Evolutionary conservation across 176 grass and related monocot species (phyloP), one percentile per base, ranked within the genome.

Genomic region (Typha latifolia): DNA sequence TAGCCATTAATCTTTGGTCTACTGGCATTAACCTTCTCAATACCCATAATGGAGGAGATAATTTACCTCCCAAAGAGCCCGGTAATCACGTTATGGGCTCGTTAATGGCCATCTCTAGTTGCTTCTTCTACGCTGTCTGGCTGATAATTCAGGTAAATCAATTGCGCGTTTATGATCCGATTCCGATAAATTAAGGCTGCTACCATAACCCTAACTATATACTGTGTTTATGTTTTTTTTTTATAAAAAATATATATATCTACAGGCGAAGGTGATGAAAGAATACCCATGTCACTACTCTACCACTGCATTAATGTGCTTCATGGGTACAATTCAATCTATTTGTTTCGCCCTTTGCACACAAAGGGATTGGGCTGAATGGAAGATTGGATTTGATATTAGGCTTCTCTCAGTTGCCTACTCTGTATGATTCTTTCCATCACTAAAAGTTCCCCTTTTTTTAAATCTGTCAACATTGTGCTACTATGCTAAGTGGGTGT

Each of bases 241-340:
- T n/a, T 62, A 51, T 18, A 74, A 50, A 74, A 20, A 67, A 16
- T 71, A 69, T 2, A 26, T 1, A 55, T 7, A 16, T 18, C 18
- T 55, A 31, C 57, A 97, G 86, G 83, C 89, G 2, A 80, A 63
- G 71, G 16, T 93, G 14, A 81, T 66, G 78, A 64, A 23, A 14
- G 65, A 73, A 32, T 93, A 90, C 66, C 89, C 85, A 0, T 89
- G 74, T 76, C 89, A 82, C 78, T 92, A 88, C 86, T 76, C 83
- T 19, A 84, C 73, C 81, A 90, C 94, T 0, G 85, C 85, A 18
- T 63, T 99, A 64, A 75, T 99, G 89, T 99, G 94, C 70, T 7
- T 51, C 1, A 97, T 89, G 93, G 76, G 80, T 66, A 77, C 81
- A 32, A 14, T 75, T 26, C 88, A 92, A 55, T 84, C 80, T 11